Percentiles rank a stretch among this genome's conserved stretches.
Evolutionary conservation across 1,139 yeast genomes (phyloP).

Genomic region (Kurtzmaniella quercitrusa): DNA sequence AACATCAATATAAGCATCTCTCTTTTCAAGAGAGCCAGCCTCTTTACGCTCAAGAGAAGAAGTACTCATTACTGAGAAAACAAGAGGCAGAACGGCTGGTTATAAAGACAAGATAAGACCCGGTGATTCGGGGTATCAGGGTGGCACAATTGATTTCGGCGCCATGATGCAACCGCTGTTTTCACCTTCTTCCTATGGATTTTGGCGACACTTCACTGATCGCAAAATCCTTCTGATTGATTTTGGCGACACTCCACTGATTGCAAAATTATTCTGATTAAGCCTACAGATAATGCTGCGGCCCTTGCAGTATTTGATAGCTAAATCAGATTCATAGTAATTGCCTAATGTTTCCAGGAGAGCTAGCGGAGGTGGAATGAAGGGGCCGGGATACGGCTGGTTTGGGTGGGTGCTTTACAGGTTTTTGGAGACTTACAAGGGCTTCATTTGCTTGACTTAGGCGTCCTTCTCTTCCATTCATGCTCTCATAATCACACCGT

Average conservation of each 20-base stretch:
- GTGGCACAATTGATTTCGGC: background rate
- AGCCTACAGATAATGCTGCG: background rate
- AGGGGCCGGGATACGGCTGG: no score
- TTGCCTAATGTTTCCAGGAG: no score
- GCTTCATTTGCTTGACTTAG: no score
- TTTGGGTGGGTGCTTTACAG: no score
- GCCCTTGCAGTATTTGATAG: no score
- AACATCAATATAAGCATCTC: background rate
- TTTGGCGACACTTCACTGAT: no score
- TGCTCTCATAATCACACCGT: no score
- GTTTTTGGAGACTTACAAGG: no score
- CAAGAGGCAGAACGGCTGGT: background rate
- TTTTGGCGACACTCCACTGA: no score
- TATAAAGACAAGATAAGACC: background rate
- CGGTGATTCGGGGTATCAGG: background rate
- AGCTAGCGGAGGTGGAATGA: no score
- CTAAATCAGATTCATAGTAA: no score
- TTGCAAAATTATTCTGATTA: background rate
- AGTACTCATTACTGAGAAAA: background rate
- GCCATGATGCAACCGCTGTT: background rate
- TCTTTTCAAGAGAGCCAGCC: background rate
- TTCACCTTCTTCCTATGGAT: background rate
- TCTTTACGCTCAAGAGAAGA: background rate
- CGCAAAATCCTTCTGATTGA: background rate
- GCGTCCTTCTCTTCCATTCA: no score